Percentiles rank a stretch among this genome's conserved stretches.
Conservation (phyloP, 2,329 filamentous ascomycete genomes). For the Stagonosporopsis vannaccii region DNA sequence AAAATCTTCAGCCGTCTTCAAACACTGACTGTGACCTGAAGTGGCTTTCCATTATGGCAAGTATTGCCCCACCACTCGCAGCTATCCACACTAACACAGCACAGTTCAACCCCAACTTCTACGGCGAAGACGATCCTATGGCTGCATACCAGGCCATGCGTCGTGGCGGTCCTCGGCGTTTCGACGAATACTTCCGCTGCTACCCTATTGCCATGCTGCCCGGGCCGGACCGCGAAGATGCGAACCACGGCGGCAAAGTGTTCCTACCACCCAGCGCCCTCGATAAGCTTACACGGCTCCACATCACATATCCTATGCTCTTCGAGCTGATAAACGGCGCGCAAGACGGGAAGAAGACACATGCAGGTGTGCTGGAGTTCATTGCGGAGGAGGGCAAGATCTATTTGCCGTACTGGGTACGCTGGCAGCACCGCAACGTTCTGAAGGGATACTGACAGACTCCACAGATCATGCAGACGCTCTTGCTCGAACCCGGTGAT, state of each 20-base stretch:
- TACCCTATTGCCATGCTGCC: constrained; percentile 96
- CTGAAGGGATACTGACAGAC: constrained; percentile 19
- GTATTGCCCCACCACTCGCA: constrained; percentile 30
- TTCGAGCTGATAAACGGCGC: constrained; percentile 95
- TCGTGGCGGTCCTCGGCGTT: constrained; percentile 70
- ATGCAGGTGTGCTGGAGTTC: constrained; percentile 95
- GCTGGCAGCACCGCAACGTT: constrained; percentile 14
- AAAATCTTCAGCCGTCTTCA: background rate
- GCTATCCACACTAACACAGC: constrained; percentile 25
- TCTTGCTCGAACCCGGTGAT: constrained; percentile 88
- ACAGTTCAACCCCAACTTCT: constrained; percentile 57
- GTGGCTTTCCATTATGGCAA: constrained; percentile 40
- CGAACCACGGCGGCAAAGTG: constrained; percentile 97
- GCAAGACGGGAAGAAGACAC: constrained; percentile 84
- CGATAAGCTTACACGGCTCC: constrained; percentile 93
- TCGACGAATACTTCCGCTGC: constrained; percentile 98
- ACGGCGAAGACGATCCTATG: constrained; percentile 61
- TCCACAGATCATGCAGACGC: constrained; percentile 86
- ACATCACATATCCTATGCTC: constrained; percentile 96
- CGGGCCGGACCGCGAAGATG: constrained; percentile 83
- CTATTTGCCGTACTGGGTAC: constrained; percentile 93
- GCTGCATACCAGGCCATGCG: constrained; percentile 63
- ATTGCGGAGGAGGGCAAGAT: constrained; percentile 96
- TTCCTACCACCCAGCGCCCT: constrained; percentile 95
- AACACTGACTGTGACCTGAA: background rate